Evolutionary conservation across 2,329 filamentous ascomycete species (phyloP).

Genomic region (Eutypella sp.): DNA sequence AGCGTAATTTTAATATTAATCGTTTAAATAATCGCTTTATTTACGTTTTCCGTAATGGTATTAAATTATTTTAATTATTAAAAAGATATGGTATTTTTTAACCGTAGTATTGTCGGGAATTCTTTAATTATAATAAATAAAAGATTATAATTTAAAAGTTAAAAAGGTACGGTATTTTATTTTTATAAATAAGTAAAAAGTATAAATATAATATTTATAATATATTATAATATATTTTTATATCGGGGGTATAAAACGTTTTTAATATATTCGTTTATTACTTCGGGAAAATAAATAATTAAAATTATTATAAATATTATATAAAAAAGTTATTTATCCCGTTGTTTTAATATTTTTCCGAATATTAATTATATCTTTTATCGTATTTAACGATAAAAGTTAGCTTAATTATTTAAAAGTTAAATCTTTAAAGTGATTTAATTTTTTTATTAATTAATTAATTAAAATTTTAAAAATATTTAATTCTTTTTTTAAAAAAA

Average conservation of each 20-base stretch:
- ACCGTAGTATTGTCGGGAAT: background rate
- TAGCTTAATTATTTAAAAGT: no score
- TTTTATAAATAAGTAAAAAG: background rate
- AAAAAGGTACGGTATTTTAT: background rate
- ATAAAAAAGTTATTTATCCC: background rate
- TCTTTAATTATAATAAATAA: background rate
- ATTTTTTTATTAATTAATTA: background rate
- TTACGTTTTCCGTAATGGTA: no score
- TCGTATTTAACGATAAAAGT: no score
- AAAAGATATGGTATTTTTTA: background rate
- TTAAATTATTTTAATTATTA: background rate
- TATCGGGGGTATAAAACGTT: background rate
- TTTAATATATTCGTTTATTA: background rate
- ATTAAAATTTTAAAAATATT: background rate
- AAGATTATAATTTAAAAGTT: background rate
- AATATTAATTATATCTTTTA: background rate
- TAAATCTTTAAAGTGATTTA: background rate
- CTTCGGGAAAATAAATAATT: background rate
- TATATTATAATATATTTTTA: background rate
- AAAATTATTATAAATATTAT: background rate
- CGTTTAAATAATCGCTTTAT: no score
- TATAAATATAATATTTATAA: background rate
- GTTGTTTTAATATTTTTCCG: background rate
- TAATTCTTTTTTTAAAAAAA: background rate
- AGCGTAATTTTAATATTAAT: no score